Percentiles rank a stretch among this genome's conserved stretches.
phyloP scores from a whole-genome alignment of 768 basidiomycete species.

The Xerocomus spinulosus region DNA sequence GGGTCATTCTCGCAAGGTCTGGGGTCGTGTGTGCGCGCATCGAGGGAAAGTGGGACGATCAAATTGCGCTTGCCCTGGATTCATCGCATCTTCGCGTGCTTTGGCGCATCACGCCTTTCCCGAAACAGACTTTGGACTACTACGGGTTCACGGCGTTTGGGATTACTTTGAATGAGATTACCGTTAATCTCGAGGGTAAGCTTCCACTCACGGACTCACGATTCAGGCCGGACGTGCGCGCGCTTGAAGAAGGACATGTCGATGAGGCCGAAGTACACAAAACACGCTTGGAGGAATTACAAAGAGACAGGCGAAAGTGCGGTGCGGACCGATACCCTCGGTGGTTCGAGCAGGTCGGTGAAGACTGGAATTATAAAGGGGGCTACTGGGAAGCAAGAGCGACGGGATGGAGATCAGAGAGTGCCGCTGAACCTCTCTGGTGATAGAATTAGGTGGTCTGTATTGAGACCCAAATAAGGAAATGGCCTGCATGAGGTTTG shows the following conservation, averaged over 20 bases:
- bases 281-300: conserved; percentile 64
- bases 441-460: conserved; percentile 33
- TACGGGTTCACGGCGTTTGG: conserved; percentile 83
- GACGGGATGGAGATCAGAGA: conserved; percentile 58
- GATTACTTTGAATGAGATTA: conserved; percentile 78
- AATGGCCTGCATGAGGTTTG: too few species aligned
- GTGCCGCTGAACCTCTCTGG: conserved; percentile 54
- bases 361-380: conserved; percentile 73
- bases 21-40: conserved; percentile 56
- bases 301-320: conserved; percentile 63
- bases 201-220: conserved; percentile 82
- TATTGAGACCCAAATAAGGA: conserved; percentile 3
- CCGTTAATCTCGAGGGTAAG: conserved; percentile 54
- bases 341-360: conserved; percentile 70
- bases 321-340: conserved; percentile 58
- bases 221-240: conserved; percentile 74
- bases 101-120: conserved; percentile 74
- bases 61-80: conserved; percentile 64
- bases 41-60: conserved; percentile 92
- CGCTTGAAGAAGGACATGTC: conserved; percentile 72
- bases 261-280: conserved; percentile 73
- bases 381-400: conserved; percentile 81
- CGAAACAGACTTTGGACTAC: conserved; percentile 61
- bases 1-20: conserved; percentile 48
- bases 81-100: conserved; percentile 66